Evolutionary conservation across 2,329 filamentous ascomycete species (phyloP).

Genomic region (Beauveria sp.): DNA sequence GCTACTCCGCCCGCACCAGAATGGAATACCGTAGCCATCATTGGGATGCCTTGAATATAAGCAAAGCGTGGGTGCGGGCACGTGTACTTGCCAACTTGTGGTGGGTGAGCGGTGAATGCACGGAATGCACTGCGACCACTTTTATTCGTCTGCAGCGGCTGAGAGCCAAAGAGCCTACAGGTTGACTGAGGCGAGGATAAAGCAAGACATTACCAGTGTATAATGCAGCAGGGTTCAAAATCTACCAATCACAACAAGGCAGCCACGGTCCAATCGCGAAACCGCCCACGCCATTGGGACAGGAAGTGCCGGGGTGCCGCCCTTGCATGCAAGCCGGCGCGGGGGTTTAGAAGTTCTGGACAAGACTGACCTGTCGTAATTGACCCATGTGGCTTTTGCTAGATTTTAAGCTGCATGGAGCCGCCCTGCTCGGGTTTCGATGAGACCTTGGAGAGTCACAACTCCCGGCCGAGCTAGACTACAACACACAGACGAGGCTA

Average conservation of each 20-base stretch:
- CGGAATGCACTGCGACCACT: neutral
- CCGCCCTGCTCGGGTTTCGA: neutral
- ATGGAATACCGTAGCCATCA: no score
- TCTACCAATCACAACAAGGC: neutral
- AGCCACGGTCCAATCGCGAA: neutral
- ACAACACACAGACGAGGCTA: neutral
- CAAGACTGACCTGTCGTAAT: constrained; percentile 7
- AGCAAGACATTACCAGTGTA: neutral
- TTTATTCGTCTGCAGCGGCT: neutral
- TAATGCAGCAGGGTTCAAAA: neutral
- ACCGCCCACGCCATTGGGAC: constrained; percentile 7
- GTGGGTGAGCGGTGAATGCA: neutral
- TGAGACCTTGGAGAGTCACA: neutral
- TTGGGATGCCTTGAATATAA: no score
- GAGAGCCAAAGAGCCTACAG: neutral
- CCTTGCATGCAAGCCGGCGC: constrained; percentile 4
- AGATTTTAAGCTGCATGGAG: neutral
- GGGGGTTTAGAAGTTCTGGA: neutral
- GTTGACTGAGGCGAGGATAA: neutral
- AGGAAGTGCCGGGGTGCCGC: constrained; percentile 5
- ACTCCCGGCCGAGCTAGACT: neutral
- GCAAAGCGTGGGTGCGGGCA: no score
- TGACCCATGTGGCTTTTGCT: constrained; percentile 2
- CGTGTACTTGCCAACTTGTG: no score
- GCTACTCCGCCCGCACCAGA: neutral